A percentile compares a stretch with the other conserved stretches of the same genome.
These are phyloP conservation scores for Wickerhamiella hasegawae DNA, from an alignment of 805 yeast genomes.

Conservation along the genomic window DNA sequence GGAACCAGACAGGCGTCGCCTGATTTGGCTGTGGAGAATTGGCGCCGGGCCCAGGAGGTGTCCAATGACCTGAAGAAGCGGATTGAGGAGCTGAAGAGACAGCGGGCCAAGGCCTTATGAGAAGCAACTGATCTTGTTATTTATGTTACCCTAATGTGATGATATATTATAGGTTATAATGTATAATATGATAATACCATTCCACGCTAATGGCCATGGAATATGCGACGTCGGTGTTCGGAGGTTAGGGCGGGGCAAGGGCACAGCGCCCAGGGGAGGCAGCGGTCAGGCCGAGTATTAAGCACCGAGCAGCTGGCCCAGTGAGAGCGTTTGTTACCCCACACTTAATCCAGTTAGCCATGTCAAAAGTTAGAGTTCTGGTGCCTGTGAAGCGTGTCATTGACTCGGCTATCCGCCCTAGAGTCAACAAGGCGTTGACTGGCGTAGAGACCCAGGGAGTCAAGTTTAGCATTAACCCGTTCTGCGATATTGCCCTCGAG, in stretches of 20 bases:
- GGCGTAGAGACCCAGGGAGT: slow-evolving; percentile 82
- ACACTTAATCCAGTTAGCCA: neutral
- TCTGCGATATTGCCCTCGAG: slow-evolving; percentile 95
- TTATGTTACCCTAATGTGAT: too few relatives aligned
- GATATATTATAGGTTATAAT: too few relatives aligned
- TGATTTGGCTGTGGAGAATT: slow-evolving; percentile 29
- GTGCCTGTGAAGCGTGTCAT: slow-evolving; percentile 94
- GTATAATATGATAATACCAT: too few relatives aligned
- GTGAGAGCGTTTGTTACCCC: too few relatives aligned
- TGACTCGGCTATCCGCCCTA: slow-evolving; percentile 85
- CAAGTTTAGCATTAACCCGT: slow-evolving; percentile 88
- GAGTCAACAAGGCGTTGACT: slow-evolving; percentile 71
- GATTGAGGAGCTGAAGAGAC: slow-evolving; percentile 66
- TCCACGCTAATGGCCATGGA: too few relatives aligned
- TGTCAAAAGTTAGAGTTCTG: slow-evolving; percentile 33
- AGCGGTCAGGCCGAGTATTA: too few relatives aligned
- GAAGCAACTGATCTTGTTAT: too few relatives aligned
- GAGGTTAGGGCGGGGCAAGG: too few relatives aligned
- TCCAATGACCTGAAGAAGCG: slow-evolving; percentile 74
- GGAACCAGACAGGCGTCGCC: neutral
- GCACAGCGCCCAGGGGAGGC: too few relatives aligned
- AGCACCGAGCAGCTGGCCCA: too few relatives aligned
- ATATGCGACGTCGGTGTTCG: too few relatives aligned
- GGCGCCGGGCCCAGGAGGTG: slow-evolving; percentile 84
- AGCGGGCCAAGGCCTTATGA: too few relatives aligned